A percentile compares a stretch with the other conserved stretches of the same genome.
Conservation (phyloP, 2,329 filamentous ascomycete genomes). For the Fusarium pseudocircinatum region DNA sequence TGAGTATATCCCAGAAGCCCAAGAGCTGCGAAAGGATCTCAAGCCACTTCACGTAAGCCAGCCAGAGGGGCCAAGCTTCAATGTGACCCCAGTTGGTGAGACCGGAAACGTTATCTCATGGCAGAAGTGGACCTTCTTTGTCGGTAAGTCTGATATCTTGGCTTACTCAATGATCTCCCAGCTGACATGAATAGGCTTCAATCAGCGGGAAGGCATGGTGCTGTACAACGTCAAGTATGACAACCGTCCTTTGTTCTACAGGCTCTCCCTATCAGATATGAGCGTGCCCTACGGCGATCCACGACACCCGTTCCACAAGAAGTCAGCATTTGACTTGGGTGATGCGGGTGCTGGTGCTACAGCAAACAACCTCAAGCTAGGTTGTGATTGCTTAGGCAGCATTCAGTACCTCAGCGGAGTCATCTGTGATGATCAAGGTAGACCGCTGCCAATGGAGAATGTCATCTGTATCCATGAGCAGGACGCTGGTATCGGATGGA, state of each 20-base stretch:
- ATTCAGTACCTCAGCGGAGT: constrained; percentile 72
- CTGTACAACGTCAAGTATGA: constrained; percentile 77
- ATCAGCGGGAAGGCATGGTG: constrained; percentile 74
- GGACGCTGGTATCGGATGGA: constrained; percentile 77
- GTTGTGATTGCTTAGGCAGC: constrained; percentile 75
- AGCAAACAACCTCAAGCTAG: constrained; percentile 74
- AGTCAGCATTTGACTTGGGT: constrained; percentile 78
- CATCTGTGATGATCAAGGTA: constrained; percentile 63
- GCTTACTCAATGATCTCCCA: accelerated
- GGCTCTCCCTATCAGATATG: constrained; percentile 77
- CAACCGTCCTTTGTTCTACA: constrained; percentile 71
- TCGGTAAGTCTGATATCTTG: constrained; percentile 50
- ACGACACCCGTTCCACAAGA: constrained; percentile 71
- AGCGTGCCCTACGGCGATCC: constrained; percentile 75
- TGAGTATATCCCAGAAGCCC: constrained; percentile 63
- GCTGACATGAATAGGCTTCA: constrained; percentile 58
- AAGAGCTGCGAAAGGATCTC: constrained; percentile 62
- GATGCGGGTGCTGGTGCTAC: constrained; percentile 73
- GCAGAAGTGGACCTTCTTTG: constrained; percentile 76
- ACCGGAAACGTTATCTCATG: constrained; percentile 60
- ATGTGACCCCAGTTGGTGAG: constrained; percentile 48
- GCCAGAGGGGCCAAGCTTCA: constrained; percentile 74
- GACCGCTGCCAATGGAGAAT: constrained; percentile 62
- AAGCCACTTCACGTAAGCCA: constrained; percentile 81
- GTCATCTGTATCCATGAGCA: constrained; percentile 76